Base-by-base conservation (phyloP, 2,329 filamentous ascomycete genomes). In the Incumbomyces lentus region DNA sequence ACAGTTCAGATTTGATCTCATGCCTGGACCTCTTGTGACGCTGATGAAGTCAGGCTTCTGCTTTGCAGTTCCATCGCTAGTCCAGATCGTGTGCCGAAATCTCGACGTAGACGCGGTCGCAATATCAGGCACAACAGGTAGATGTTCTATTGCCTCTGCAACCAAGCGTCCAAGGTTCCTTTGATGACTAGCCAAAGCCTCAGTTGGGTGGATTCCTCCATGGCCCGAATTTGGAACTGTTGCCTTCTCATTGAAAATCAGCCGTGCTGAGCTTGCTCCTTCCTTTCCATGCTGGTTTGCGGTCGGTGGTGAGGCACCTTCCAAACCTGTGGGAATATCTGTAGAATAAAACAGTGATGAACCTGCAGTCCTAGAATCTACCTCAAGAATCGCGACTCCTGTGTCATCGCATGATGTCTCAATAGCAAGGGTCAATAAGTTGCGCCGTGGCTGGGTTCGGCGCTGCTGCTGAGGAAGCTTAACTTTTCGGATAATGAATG, bases 21-120 rank as follows among this genome's bases (percentile, higher is more conserved):
- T 95, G 16, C 92, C 92, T 0, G 92, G 92, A 0, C 92, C 92
- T 47, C 90, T 76, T 6, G 92, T 96, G 13, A 85, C 89, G 6
- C 85, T 79, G n/a, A 98, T 73, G 52, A 95, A 84, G 66, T 95
- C 85, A 0, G 86, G 87, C 35, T 75, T 73, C 52, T 64, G 63
- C 41, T 67, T 68, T 10, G 55, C 42, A 18, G 33, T 56, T 31
- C 51, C 51, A 52, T 62, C 55, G n/a, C 50, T 48, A 1, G 56
- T 41, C 4, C 40, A 49, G 8, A 64, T 45, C 43, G 19, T 36
- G 16, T 30, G 8, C 2, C 14, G 36, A n/a, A 26, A n/a, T 7
- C 26, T 40, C 26, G 31, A 41, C 16, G 33, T n/a, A 10, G 3
- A 12, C 13, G 44, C 37, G 47, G 26, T 17, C 2, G 34, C 40